phyloP scores from a whole-genome alignment of 106 monocot species.

The Dendrobium chrysotoxum region DNA sequence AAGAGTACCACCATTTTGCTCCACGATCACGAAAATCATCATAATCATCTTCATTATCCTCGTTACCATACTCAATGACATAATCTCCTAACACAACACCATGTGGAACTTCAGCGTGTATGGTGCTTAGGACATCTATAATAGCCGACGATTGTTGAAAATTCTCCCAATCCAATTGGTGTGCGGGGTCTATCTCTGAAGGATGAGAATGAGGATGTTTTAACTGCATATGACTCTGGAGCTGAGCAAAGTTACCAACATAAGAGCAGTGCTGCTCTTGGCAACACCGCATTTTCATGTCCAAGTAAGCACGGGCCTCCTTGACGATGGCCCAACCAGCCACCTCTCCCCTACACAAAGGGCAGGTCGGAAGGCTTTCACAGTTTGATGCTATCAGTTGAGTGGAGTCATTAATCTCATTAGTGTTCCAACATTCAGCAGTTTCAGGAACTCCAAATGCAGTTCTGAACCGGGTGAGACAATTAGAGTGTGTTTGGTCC shows the following conservation, averaged over 20 bases:
- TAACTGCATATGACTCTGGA: conserved; percentile 45
- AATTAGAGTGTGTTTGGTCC: conserved; percentile 34
- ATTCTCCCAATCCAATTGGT: conserved; percentile 62
- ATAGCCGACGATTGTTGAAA: conserved; percentile 65
- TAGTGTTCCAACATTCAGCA: neutral
- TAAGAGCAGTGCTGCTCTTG: conserved; percentile 52
- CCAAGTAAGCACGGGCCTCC: conserved; percentile 43
- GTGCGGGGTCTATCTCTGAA: conserved; percentile 59
- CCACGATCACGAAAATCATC: conserved; percentile 25
- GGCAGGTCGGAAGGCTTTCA: conserved; percentile 34
- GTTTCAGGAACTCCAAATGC: conserved; percentile 14
- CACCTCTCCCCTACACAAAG: conserved; percentile 60
- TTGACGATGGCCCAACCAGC: conserved; percentile 51
- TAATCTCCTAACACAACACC: conserved; percentile 70
- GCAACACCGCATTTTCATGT: conserved; percentile 45
- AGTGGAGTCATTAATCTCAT: conserved; percentile 14
- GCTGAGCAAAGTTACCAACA: conserved; percentile 49
- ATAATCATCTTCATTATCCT: conserved; percentile 39
- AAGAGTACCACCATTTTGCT: conserved; percentile 51
- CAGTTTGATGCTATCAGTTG: conserved; percentile 23
- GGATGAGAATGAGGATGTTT: conserved; percentile 61
- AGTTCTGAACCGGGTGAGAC: conserved; percentile 29
- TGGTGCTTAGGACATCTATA: conserved; percentile 65
- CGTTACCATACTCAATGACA: conserved; percentile 73
- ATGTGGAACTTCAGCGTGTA: conserved; percentile 68